These are phyloP conservation scores for Lactifluus subvellereus DNA, from an alignment of 768 basidiomycete genomes.

Conservation along the genomic window DNA sequence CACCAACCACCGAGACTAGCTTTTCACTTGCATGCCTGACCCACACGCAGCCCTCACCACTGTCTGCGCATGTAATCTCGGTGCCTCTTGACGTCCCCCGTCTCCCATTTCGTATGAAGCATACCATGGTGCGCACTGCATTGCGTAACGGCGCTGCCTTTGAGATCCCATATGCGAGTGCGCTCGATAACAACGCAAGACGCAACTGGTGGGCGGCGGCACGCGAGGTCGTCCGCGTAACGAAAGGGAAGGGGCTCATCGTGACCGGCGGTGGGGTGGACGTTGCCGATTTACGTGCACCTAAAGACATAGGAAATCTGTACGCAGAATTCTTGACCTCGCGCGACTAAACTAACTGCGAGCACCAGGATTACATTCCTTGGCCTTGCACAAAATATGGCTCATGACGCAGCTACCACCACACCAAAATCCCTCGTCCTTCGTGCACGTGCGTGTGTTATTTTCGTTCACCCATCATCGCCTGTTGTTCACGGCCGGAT, in stretches of 20 bases:
- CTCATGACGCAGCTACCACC: constrained; percentile 56
- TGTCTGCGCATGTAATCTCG: constrained; percentile 77
- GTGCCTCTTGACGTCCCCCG: constrained; percentile 74
- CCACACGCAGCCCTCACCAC: constrained; percentile 64
- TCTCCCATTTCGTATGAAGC: constrained; percentile 75
- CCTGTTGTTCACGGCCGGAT: background rate
- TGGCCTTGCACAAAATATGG: constrained; percentile 60
- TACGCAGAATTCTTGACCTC: constrained; percentile 27
- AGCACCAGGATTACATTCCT: constrained; percentile 54
- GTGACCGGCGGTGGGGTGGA: constrained; percentile 63
- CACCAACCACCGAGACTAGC: constrained; percentile 64
- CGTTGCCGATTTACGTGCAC: constrained; percentile 60
- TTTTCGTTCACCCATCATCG: background rate
- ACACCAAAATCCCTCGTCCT: constrained; percentile 61
- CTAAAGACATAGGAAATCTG: constrained; percentile 74
- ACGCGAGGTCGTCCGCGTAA: constrained; percentile 70
- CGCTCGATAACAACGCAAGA: constrained; percentile 55
- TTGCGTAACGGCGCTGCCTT: constrained; percentile 79
- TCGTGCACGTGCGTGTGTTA: constrained; percentile 58
- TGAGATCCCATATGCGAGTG: constrained; percentile 73
- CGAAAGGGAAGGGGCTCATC: constrained; percentile 72
- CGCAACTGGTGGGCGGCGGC: constrained; percentile 83
- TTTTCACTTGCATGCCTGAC: constrained; percentile 80
- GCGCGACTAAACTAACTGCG: background rate
- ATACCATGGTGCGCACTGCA: constrained; percentile 75